Evolutionary conservation across 2,329 filamentous ascomycete species (phyloP), one percentile per base, ranked within the genome.

Genomic region (Colletotrichum graminicola): DNA sequence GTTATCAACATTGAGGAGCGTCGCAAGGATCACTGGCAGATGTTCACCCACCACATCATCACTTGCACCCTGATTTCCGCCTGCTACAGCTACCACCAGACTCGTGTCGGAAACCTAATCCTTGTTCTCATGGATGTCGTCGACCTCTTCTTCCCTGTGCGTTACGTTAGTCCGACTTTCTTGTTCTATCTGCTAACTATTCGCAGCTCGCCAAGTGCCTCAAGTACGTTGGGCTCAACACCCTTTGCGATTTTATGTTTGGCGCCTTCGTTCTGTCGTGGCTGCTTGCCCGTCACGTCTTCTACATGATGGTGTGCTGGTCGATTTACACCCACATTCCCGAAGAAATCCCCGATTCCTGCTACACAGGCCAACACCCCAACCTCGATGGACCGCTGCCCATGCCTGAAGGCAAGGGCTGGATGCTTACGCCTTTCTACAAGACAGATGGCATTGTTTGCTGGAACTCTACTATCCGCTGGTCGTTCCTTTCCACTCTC

Each of bases 1-100:
- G 94, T 98, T 69, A 94, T 98, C 80, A 92, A 98, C 82, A 94
- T 98, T 72, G 96, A 99, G 82, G 93, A 97, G 82, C 90, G 93
- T 75, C 90, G 96, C 77, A 98, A 98, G 84, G 96, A 99, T 77
- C 92, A 98, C 82, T 93, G 90, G 84, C 95, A 98, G 82, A 98
- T 98, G 96, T 90, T 98, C 75, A 92, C 90, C 23, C 96, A 98
- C 81, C 96, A 99, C 83, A 89, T 98, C 79, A 91, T 98, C 79
- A 99, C 96, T 26, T 93, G 91, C 77, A 85, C 86, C 6, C 89
- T 99, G 55, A 91, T 99, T 74, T 90, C 91, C 68, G 88, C 91
- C 41, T 95, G 93, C 74, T 98, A 98, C 80, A 89, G 91, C 75
- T 97, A 97, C 80, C 91, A 95, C 78, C 91, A 94, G 78, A 97